Percentiles rank a stretch among this genome's conserved stretches.
These are phyloP conservation scores for Beauveria bassiana DNA, from an alignment of 2,329 filamentous ascomycete species.

Conservation along the genomic window DNA sequence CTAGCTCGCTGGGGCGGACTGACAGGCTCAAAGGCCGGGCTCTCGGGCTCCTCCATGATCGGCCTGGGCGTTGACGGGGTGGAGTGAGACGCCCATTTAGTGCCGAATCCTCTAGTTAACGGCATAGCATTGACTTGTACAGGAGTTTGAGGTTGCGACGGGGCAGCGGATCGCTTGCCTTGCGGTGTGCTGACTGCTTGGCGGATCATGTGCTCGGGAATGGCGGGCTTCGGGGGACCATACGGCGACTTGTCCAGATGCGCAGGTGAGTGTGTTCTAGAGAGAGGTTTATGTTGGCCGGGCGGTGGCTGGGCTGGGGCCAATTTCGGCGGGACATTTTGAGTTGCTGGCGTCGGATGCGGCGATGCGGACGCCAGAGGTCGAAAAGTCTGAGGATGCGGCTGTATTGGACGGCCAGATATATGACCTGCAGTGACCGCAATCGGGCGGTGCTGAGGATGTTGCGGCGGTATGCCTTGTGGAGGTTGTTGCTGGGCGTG, in stretches of 20 bases:
- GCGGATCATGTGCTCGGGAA: slow-evolving; percentile 35
- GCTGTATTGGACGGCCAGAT: slow-evolving; percentile 16
- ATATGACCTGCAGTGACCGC: slow-evolving; percentile 10
- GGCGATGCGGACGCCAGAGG: slow-evolving; percentile 27
- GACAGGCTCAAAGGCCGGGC: slow-evolving; percentile 50
- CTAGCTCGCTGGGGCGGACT: slow-evolving; percentile 42
- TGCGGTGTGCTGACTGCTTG: slow-evolving; percentile 28
- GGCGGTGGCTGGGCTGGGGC: slow-evolving; percentile 14
- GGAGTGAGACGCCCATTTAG: slow-evolving; percentile 50
- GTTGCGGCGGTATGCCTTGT: slow-evolving; percentile 11
- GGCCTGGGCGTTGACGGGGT: slow-evolving; percentile 50
- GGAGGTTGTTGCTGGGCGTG: slow-evolving; percentile 4
- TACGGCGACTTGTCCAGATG: slow-evolving; percentile 26
- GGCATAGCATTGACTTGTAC: slow-evolving; percentile 21
- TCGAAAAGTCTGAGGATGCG: slow-evolving; percentile 19
- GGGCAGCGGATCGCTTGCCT: slow-evolving; percentile 24
- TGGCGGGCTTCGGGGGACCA: slow-evolving; percentile 28
- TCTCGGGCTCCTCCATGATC: slow-evolving; percentile 31
- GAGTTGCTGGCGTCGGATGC: slow-evolving; percentile 17
- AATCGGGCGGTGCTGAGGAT: slow-evolving; percentile 10
- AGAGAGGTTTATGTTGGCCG: slow-evolving; percentile 21
- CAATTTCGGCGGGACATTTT: slow-evolving; percentile 24
- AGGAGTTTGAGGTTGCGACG: slow-evolving; percentile 28
- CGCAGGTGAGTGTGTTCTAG: slow-evolving; percentile 18
- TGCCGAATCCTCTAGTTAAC: slow-evolving; percentile 36